Base-by-base conservation (phyloP, 345 rosid genomes). In the Arabis hirsuta region DNA sequence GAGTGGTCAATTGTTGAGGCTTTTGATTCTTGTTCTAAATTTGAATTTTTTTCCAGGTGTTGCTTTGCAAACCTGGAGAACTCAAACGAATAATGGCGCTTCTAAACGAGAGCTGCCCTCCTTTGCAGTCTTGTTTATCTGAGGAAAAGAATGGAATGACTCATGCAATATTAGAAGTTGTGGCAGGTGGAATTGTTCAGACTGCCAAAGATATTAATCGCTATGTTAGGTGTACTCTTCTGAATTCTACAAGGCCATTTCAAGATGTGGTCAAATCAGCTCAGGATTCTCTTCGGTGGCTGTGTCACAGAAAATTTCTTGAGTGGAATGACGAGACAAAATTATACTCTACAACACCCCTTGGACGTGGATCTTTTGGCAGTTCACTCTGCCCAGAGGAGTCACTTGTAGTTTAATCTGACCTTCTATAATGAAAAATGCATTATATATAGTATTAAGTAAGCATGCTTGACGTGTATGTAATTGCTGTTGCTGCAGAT, bases 91-190 rank as follows among this genome's bases (percentile, higher is more conserved):
- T 94, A 74, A 83, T 72, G 71, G 84, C 91, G 73, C 85, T 94
- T 78, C 89, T 94, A 27, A 88, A 84, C 81, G 89, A 88, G 56
- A 83, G 84, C 86, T 91, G 98, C 54, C 95, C 86, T 51, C 91
- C 96, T 38, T 74, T 94, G 89, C 85, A 89, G 77, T 94, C 97
- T 57, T 94, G 98, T 86, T 87, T 94, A 48, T 88, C 97, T 64
- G 96, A 94, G 82, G 98, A 94, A 82, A 91, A 91, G 78, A 94
- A 94, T 78, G 97, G 98, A 81, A 94, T 94, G 98, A 89, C 90
- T 60, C 98, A 94, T 88, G 98, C 98, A 78, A 94, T 94, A 75
- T 82, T 94, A 76, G 98, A 94, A 82, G 98, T 89, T 77, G 97
- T 91, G 79, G 97, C 98, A 65, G 95, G 97, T 80, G 96, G 96